Evolutionary conservation across 352 stramenopile genomes (phyloP).

Genomic region (Phytophthora sansomeana): DNA sequence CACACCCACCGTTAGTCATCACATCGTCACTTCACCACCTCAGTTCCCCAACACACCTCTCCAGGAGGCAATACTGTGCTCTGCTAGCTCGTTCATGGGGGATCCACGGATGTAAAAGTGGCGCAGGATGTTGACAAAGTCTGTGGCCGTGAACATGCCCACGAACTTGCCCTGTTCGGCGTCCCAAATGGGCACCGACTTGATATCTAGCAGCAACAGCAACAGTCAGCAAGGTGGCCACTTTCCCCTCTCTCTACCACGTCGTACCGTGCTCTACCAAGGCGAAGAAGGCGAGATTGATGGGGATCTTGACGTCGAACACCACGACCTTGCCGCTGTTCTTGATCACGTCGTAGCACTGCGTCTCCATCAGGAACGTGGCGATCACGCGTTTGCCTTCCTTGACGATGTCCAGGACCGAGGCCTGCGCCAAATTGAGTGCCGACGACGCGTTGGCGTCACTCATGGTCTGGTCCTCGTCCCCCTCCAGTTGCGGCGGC

Average conservation of each 20-base stretch:
- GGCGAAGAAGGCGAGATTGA: conserved; percentile 99
- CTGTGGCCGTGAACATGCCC: conserved; percentile 97
- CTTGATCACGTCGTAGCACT: conserved; percentile 97
- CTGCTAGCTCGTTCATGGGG: conserved; percentile 89
- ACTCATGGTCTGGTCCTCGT: conserved; percentile 48
- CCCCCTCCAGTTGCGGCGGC: conserved; percentile 30
- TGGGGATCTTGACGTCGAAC: conserved; percentile 99
- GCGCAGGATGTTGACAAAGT: conserved; percentile 98
- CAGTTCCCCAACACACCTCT: conserved; percentile 50
- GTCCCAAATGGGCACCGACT: conserved; percentile 98
- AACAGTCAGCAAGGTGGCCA: conserved; percentile 6
- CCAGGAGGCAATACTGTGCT: conserved; percentile 89
- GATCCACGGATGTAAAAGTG: conserved; percentile 94
- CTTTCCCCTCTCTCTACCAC: neutral
- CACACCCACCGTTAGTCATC: conserved; percentile 32
- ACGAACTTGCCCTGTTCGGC: conserved; percentile 95
- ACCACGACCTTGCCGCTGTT: conserved; percentile 97
- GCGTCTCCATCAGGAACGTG: conserved; percentile 89
- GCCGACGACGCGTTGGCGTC: conserved; percentile 34
- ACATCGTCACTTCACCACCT: neutral
- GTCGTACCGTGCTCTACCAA: conserved; percentile 97
- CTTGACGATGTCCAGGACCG: conserved; percentile 73
- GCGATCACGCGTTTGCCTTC: conserved; percentile 87
- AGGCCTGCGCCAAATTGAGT: conserved; percentile 57
- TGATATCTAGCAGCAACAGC: conserved; percentile 89